These are phyloP conservation scores for Cladorrhinum samala DNA, from an alignment of 495 filamentous ascomycete genomes.

Conservation along the genomic window DNA sequence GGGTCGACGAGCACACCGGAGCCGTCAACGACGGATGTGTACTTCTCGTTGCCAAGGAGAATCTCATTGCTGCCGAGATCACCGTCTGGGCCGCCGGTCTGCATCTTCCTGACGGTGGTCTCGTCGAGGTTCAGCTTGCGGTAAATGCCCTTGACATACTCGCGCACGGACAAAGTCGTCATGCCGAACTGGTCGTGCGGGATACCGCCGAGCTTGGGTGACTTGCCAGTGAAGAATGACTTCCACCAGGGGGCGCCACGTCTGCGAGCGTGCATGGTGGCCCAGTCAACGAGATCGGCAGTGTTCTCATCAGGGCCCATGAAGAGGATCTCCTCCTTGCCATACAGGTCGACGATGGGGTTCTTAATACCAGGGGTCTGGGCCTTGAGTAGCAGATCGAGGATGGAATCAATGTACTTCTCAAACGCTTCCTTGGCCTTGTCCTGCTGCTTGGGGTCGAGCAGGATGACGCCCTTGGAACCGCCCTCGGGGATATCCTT, in stretches of 20 bases:
- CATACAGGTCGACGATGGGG: constrained; percentile 90
- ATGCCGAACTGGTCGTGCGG: constrained; percentile 95
- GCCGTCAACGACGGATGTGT: constrained; percentile 87
- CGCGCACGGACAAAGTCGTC: constrained; percentile 93
- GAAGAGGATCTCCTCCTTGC: constrained; percentile 92
- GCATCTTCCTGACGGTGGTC: constrained; percentile 78
- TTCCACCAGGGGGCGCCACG: constrained; percentile 98
- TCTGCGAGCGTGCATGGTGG: constrained; percentile 83
- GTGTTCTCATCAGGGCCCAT: constrained; percentile 99
- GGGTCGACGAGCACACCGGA: constrained; percentile 92
- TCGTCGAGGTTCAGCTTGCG: constrained; percentile 87
- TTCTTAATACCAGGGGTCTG: constrained; percentile 96
- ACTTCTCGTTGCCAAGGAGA: constrained; percentile 89
- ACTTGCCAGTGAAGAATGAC: constrained; percentile 99
- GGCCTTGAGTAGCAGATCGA: constrained; percentile 86
- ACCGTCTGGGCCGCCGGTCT: constrained; percentile 95
- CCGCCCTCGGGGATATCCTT: constrained; percentile 99
- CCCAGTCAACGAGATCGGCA: constrained; percentile 94
- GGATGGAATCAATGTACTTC: constrained; percentile 98
- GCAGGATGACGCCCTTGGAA: constrained; percentile 93
- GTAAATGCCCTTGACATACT: constrained; percentile 94
- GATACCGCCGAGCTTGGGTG: constrained; percentile 89
- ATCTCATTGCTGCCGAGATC: constrained; percentile 98
- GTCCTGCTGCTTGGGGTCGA: constrained; percentile 90
- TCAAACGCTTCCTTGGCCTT: constrained; percentile 88